Base-by-base conservation (phyloP, 768 basidiomycete species). In the Calocera cornea region DNA sequence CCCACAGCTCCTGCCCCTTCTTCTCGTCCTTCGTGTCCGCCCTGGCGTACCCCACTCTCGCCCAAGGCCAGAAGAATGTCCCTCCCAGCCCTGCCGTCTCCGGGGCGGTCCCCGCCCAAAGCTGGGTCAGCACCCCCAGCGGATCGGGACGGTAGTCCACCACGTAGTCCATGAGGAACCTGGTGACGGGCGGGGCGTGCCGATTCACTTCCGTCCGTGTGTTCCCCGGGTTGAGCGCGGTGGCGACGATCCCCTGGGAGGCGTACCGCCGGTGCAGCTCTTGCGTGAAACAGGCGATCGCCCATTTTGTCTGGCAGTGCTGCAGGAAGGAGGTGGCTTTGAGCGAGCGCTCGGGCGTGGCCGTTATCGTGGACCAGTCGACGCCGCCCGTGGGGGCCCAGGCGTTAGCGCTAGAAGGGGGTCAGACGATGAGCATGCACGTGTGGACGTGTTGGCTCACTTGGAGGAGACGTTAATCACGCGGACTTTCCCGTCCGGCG, bases 191-290 rank as follows among this genome's bases (percentile, higher is more conserved):
- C 16, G 44, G 44, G 8, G 44, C 24, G 19, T 8, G 19, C 44
- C 44, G 16, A 19, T 24, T 47, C 44, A 24, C 44, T 3, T 24
- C 24, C 44, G 44, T 24, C 5, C 44, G 44, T 7, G 44, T 68
- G 66, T 75, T 74, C 67, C 83, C 82, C 0, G 85, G 83, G 68
- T 84, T 77, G 27, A 84, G 71, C 14, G 80, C 74, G 33, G 76
- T 75, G 1, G 79, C 79, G 0, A 84, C 75, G 65, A 86, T 80
- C 7, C 79, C 80, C 68, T 80, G 70, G 36, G 81, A 79, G 0
- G 74, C 79, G 69, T 82, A 81, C 68, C 82, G 76, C 64, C 81
- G 73, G 34, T 79, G 80, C 27, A 84, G 73, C 71, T 84, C 84
- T 27, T 76, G 70, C 2, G 81, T 75, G 14, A 79, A 72, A 2